Conservation (phyloP, 164 flowering plant genomes). For the Houttuynia cordata region DNA sequence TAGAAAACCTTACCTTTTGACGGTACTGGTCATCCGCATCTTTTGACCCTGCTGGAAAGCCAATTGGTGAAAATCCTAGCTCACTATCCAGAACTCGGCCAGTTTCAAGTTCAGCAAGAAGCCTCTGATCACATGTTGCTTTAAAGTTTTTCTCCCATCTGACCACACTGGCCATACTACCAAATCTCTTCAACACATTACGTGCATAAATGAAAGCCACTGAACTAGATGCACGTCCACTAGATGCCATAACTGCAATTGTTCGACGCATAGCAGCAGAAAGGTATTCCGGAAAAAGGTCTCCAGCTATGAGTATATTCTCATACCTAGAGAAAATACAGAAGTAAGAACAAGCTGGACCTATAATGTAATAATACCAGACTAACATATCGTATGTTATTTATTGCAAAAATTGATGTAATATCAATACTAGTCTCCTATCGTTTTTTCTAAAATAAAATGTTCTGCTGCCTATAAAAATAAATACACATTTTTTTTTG, state of each 20-base stretch:
- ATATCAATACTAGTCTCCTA: too few relatives aligned
- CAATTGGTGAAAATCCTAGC: slow-evolving; percentile 44
- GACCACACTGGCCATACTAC: slow-evolving; percentile 48
- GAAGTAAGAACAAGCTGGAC: too few relatives aligned
- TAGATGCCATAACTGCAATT: slow-evolving; percentile 40
- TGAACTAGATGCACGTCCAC: slow-evolving; percentile 64
- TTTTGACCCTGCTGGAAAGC: slow-evolving; percentile 68
- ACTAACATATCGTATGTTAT: too few relatives aligned
- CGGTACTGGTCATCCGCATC: slow-evolving; percentile 79
- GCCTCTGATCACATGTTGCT: slow-evolving; percentile 68
- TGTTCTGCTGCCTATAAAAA: too few relatives aligned
- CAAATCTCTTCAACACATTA: slow-evolving; percentile 61
- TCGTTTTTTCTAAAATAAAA: too few relatives aligned
- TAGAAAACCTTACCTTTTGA: slow-evolving; percentile 68
- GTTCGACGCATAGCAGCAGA: slow-evolving; percentile 56
- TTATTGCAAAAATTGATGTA: too few relatives aligned
- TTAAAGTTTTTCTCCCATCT: slow-evolving; percentile 84
- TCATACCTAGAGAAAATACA: slow-evolving; percentile 59
- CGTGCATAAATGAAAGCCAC: slow-evolving; percentile 51
- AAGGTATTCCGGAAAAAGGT: slow-evolving; percentile 81
- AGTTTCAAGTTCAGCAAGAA: slow-evolving; percentile 80
- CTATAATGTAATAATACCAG: too few relatives aligned
- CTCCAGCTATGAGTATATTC: slow-evolving; percentile 53
- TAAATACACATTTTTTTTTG: too few relatives aligned
- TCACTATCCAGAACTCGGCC: slow-evolving; percentile 59